These are phyloP conservation scores for Boletus speciosus DNA, from an alignment of 768 basidiomycete species.

Conservation along the genomic window DNA sequence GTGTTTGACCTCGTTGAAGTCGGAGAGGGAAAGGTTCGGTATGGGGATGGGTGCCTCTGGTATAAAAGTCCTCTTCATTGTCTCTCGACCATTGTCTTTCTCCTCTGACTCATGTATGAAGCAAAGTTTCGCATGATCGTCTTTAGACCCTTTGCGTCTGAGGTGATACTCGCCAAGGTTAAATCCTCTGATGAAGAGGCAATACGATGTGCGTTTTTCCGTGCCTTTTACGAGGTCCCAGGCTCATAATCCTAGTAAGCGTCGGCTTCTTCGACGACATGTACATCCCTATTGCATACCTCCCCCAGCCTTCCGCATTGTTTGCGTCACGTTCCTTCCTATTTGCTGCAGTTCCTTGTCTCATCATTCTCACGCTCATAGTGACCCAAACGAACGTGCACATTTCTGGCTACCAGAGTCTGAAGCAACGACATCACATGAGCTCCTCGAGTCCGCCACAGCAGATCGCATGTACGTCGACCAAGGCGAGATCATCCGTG, in stretches of 20 bases:
- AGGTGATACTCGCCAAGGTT: constrained; percentile 87
- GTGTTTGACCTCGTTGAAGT: constrained; percentile 84
- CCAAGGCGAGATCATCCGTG: constrained; percentile 67
- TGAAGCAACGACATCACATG: constrained; percentile 46
- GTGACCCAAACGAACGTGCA: constrained; percentile 78
- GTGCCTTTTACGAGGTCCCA: neutral
- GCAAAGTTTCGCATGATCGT: constrained; percentile 88
- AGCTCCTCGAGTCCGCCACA: constrained; percentile 66
- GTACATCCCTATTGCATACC: constrained; percentile 72
- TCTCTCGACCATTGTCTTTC: neutral
- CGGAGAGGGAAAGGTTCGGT: constrained; percentile 89
- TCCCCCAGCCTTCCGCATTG: constrained; percentile 83
- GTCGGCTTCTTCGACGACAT: constrained; percentile 95
- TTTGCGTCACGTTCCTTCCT: constrained; percentile 34
- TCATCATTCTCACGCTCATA: constrained; percentile 24
- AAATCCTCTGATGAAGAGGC: constrained; percentile 83
- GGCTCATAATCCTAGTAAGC: constrained; percentile 50
- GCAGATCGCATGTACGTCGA: constrained; percentile 79
- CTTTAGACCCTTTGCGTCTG: constrained; percentile 86
- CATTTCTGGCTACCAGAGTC: constrained; percentile 79
- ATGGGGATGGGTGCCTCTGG: constrained; percentile 93
- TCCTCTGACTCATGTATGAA: constrained; percentile 30
- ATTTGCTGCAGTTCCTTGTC: neutral
- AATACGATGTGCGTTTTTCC: constrained; percentile 62
- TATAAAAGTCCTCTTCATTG: constrained; percentile 64